Percentiles rank a stretch among this genome's conserved stretches.
These are phyloP conservation scores for Arabidopsis arenosa DNA, from an alignment of 345 rosid genomes.

Conservation along the genomic window DNA sequence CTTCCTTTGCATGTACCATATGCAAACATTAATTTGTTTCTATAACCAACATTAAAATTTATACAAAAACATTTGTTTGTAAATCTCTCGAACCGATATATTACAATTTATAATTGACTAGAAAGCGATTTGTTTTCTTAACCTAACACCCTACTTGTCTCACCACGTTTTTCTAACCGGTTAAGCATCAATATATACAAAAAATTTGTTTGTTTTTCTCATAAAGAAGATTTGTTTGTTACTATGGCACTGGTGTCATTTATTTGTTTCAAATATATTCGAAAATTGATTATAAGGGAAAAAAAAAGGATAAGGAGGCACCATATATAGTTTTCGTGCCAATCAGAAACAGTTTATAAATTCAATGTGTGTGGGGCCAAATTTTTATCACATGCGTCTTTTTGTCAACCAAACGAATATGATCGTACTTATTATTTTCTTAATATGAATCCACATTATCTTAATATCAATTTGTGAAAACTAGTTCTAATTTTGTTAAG, in stretches of 20 bases:
- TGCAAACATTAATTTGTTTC: constrained; percentile 2
- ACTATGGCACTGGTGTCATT: too few relatives aligned
- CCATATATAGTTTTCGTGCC: constrained; percentile 45
- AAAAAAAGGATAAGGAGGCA: background rate
- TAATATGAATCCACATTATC: background rate
- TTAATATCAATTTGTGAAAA: background rate
- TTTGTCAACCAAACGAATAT: background rate
- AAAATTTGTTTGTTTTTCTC: background rate
- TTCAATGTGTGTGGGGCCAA: constrained; percentile 42
- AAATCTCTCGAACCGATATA: background rate
- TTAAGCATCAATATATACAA: background rate
- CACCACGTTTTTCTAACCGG: background rate
- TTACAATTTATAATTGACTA: background rate
- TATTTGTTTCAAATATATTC: too few relatives aligned
- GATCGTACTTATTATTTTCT: constrained; percentile 1
- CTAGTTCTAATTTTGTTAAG: background rate
- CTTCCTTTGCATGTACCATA: constrained; percentile 16
- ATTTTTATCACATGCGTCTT: constrained; percentile 31
- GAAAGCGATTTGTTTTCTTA: background rate
- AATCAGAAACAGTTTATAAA: constrained; percentile 39
- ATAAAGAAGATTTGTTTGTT: too few relatives aligned
- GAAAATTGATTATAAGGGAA: too few relatives aligned
- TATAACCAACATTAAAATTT: background rate
- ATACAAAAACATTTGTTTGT: background rate
- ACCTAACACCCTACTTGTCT: background rate